Conservation (phyloP, 345 rosid genomes). For the Lumnitzera littorea region DNA sequence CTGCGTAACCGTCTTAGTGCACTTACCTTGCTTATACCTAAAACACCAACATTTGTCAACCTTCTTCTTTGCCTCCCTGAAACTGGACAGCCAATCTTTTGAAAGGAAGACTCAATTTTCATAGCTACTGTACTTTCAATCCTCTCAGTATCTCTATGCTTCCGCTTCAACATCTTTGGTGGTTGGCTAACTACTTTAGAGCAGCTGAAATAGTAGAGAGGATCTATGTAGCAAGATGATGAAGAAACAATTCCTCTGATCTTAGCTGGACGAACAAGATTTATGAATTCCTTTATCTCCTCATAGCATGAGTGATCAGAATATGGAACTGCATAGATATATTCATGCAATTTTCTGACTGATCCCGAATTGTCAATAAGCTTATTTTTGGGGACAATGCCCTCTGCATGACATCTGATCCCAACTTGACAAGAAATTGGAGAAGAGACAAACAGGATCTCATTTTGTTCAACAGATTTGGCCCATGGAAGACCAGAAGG, state of each 20-base stretch:
- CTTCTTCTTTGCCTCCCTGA: conserved; percentile 2
- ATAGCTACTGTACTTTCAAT: conserved; percentile 3
- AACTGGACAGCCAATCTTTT: no score
- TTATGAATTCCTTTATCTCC: conserved; percentile 59
- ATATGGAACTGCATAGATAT: conserved; percentile 55
- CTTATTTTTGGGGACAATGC: conserved; percentile 8
- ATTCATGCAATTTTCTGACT: conserved; percentile 34
- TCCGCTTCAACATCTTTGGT: conserved; percentile 13
- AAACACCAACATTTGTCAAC: conserved; percentile 3
- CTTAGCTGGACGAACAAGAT: conserved; percentile 52
- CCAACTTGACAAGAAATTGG: conserved; percentile 17
- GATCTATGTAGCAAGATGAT: conserved; percentile 55
- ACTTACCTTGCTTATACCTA: conserved; percentile 20
- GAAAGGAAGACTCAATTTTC: no score
- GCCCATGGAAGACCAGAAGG: conserved; percentile 89
- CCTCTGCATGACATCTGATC: conserved; percentile 17
- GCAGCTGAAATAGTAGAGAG: conserved; percentile 56
- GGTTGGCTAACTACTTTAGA: conserved; percentile 36
- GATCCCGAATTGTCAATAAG: conserved; percentile 11
- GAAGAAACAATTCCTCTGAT: conserved; percentile 65
- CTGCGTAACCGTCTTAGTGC: conserved; percentile 19
- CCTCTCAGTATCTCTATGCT: conserved; percentile 20
- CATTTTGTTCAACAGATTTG: conserved; percentile 30
- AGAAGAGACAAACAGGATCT: conserved; percentile 33
- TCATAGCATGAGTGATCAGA: conserved; percentile 68